Percentiles rank a stretch among this genome's conserved stretches.
Evolutionary conservation across 2,329 filamentous ascomycete species (phyloP).

Genomic region (Pseudogymnoascus sp.): DNA sequence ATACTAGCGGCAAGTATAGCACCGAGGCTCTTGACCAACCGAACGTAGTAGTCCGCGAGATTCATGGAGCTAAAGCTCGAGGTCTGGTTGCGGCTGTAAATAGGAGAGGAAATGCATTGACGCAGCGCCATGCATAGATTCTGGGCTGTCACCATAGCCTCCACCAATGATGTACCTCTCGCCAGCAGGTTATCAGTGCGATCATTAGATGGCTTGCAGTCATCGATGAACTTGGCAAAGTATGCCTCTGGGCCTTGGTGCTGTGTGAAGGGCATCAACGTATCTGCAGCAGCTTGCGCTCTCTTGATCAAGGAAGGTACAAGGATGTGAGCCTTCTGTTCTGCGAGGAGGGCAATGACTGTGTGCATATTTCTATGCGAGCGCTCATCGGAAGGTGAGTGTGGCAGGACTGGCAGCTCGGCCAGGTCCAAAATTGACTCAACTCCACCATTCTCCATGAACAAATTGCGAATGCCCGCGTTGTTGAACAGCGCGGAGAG

Average conservation of each 20-base stretch:
- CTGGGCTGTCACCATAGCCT: slow-evolving; percentile 70
- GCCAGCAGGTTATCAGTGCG: slow-evolving; percentile 35
- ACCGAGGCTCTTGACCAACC: slow-evolving; percentile 68
- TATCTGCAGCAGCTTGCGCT: slow-evolving; percentile 61
- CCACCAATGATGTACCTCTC: slow-evolving; percentile 69
- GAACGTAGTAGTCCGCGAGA: slow-evolving; percentile 73
- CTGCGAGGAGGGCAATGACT: slow-evolving; percentile 71
- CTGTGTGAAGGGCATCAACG: slow-evolving; percentile 56
- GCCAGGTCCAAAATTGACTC: slow-evolving; percentile 80
- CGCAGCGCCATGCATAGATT: slow-evolving; percentile 69
- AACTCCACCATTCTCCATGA: slow-evolving; percentile 72
- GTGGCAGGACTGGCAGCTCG: slow-evolving; percentile 72
- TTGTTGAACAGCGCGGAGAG: slow-evolving; percentile 39
- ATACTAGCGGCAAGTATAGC: slow-evolving; percentile 71
- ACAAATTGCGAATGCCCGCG: slow-evolving; percentile 37
- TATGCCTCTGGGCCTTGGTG: slow-evolving; percentile 49
- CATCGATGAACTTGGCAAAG: slow-evolving; percentile 60
- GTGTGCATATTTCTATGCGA: slow-evolving; percentile 65
- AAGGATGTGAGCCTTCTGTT: slow-evolving; percentile 71
- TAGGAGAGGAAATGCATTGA: slow-evolving; percentile 60
- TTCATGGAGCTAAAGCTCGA: slow-evolving; percentile 70
- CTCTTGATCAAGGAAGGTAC: slow-evolving; percentile 75
- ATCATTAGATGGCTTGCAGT: slow-evolving; percentile 29
- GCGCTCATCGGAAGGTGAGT: slow-evolving; percentile 60
- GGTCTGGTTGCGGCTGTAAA: slow-evolving; percentile 45